Conservation (phyloP, 352 stramenopile species). For the Globisporangium lucens region DNA sequence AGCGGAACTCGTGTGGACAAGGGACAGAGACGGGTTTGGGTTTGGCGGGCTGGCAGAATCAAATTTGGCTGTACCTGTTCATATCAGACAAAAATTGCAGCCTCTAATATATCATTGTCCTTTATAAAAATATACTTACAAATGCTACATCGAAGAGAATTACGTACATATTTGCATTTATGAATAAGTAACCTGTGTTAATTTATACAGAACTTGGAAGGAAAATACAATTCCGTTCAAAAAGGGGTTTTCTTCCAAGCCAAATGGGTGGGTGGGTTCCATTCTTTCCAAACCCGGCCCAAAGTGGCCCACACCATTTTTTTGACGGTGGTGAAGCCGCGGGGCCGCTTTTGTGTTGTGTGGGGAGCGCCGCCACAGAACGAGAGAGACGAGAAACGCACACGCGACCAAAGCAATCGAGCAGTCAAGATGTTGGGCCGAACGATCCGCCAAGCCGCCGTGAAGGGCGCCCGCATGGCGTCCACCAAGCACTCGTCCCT, state of each 20-base stretch:
- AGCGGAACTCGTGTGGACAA: not conserved
- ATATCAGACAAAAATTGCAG: not conserved
- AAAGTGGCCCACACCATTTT: not conserved
- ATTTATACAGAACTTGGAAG: too few species aligned
- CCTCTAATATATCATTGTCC: not conserved
- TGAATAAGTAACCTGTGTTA: not conserved
- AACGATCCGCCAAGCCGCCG: constrained; percentile 42
- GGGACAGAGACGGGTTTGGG: not conserved
- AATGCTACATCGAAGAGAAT: not conserved
- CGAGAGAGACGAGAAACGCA: constrained; percentile 4
- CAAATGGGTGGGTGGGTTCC: not conserved
- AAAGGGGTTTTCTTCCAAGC: too few species aligned
- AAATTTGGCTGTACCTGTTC: not conserved
- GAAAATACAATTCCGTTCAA: too few species aligned
- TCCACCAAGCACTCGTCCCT: constrained; percentile 75
- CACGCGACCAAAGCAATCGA: not conserved
- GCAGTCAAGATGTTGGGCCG: constrained; percentile 43
- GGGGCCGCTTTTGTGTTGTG: too few species aligned
- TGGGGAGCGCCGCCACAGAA: not conserved
- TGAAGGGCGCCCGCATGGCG: constrained; percentile 42
- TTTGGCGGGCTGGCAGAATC: not conserved
- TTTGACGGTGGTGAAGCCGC: constrained; percentile 4
- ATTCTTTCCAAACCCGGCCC: not conserved
- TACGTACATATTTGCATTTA: not conserved
- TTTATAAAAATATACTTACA: not conserved